Base-by-base conservation (phyloP, 1,284 basidiomycete species). In the Pseudozyma sp. region DNA sequence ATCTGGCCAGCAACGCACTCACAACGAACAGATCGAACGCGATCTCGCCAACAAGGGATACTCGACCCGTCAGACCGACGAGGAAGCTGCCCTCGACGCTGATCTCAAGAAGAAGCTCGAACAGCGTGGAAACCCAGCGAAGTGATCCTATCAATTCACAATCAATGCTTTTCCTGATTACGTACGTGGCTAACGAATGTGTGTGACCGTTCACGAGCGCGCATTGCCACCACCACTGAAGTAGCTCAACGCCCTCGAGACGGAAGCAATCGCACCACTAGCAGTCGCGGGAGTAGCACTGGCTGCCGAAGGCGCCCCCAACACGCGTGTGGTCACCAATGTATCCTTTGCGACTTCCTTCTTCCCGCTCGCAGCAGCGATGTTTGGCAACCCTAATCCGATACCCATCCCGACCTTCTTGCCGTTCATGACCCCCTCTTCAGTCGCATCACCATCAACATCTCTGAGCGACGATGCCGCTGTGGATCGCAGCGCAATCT, bases 41-140 rank as follows among this genome's bases (percentile, higher is more conserved):
- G 69, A 72, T 34, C 56, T 72, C 2, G 52, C 54, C 45, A n/a
- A 51, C 59, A 67, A 72, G 42, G 69, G 69, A 39, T 72, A 72
- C 50, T 54, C 69, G 16, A 67, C 58, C 16, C 64, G 64, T 35
- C 59, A 58, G 30, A 68, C 60, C 13, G 64, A 67, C 49, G 16
- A 67, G 44, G 55, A 72, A 37, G 64, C 50, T 7, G 31, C 17
- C 2, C 19, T 54, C 30, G 64, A 72, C 13, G 64, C 56, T 10
- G 69, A 67, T 11, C 53, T 72, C 48, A 72, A 65, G 35, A 54
- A 55, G 49, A 73, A 68, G 65, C 70, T 73, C 48, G 65, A 73
- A 54, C 64, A 68, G 50, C 64, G 70, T 11, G 65, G 47, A 55
- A 34, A 53, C 70, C 37, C 70, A 73, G 50, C 68, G 48, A 39